Percentiles rank a stretch among this genome's conserved stretches.
These are phyloP conservation scores for Trametes sanguinea DNA, from an alignment of 768 basidiomycete genomes.

Conservation along the genomic window DNA sequence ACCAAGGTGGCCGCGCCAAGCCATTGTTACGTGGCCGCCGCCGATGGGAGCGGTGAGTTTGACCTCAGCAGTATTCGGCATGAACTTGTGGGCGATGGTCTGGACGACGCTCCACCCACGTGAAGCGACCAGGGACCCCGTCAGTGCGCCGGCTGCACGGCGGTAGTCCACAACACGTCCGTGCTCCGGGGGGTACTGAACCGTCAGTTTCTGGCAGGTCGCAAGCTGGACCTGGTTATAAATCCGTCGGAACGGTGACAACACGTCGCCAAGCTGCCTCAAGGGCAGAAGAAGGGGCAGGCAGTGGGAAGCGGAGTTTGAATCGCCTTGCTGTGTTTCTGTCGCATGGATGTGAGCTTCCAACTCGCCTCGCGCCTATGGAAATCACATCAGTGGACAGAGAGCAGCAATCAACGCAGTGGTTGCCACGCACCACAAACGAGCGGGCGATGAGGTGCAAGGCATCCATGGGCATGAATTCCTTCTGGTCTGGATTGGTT, in stretches of 20 bases:
- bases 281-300: too few relatives aligned
- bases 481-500: not conserved
- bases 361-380: too few relatives aligned
- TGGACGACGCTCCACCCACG: not conserved
- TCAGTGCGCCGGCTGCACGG: not conserved
- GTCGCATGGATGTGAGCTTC: too few relatives aligned
- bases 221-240: not conserved
- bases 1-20: not conserved
- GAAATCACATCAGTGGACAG: too few relatives aligned
- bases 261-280: too few relatives aligned
- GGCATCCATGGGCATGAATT: not conserved
- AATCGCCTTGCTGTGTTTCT: too few relatives aligned
- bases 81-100: not conserved
- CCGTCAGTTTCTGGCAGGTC: not conserved
- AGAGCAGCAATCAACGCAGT: not conserved
- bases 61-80: not conserved
- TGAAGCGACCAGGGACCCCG: not conserved
- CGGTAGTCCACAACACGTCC: not conserved
- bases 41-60: not conserved
- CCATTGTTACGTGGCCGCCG: not conserved
- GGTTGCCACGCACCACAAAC: not conserved
- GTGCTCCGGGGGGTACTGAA: not conserved
- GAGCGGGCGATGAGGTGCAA: not conserved
- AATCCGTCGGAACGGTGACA: not conserved
- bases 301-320: too few relatives aligned